These are phyloP conservation scores for Dactylellina haptotyla DNA, from an alignment of 2,329 filamentous ascomycete species.

Conservation along the genomic window DNA sequence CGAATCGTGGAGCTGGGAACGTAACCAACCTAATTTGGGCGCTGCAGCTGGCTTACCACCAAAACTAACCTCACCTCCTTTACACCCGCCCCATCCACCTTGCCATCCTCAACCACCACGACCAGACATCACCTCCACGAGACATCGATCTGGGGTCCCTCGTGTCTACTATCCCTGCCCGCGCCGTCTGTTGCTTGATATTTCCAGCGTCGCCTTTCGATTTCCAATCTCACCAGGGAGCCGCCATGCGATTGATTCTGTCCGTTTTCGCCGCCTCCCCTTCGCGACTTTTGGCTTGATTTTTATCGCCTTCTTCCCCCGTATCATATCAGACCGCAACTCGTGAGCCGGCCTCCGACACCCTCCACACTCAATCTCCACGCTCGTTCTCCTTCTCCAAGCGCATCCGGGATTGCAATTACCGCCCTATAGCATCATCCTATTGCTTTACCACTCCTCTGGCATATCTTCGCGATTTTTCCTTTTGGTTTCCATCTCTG, in stretches of 20 bases:
- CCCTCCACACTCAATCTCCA: constrained; percentile 9
- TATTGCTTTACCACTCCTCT: constrained; percentile 12
- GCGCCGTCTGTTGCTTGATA: neutral
- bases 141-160: constrained; percentile 16
- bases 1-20: no score
- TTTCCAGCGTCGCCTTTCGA: constrained; percentile 24
- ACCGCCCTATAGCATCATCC: constrained; percentile 9
- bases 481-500: no score
- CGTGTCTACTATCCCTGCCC: constrained; percentile 9
- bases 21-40: constrained; percentile 46
- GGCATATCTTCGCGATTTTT: constrained; percentile 37
- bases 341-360: constrained; percentile 47
- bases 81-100: neutral
- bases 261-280: constrained; percentile 22
- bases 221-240: constrained; percentile 1
- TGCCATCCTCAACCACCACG: neutral
- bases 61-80: neutral
- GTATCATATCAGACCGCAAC: neutral
- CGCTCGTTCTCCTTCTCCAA: constrained; percentile 1
- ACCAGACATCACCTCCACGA: constrained; percentile 1
- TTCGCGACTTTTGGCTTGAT: constrained; percentile 32
- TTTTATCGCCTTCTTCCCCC: neutral
- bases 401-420: neutral
- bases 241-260: constrained; percentile 50
- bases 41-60: constrained; percentile 26